Conservation (phyloP, 169 alveolate species). For the Plasmodium malariae region DNA sequence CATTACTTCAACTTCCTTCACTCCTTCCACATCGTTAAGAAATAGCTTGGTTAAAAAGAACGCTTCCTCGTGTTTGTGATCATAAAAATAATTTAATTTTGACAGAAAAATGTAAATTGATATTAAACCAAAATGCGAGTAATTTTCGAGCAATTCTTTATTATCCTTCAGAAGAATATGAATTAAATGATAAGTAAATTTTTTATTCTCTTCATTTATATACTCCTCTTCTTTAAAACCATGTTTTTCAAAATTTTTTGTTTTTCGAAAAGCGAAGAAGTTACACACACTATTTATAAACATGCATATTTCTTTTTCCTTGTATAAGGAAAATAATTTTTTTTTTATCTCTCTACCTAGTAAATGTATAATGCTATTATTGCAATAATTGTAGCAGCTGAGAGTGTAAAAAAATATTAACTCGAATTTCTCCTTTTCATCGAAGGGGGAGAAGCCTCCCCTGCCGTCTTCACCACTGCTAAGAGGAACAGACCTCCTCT, state of each 20-base stretch:
- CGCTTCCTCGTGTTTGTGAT: constrained; percentile 22
- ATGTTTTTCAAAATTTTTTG: constrained; percentile 25
- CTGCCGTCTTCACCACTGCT: neutral
- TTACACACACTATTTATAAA: constrained; percentile 6
- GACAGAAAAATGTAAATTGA: constrained; percentile 46
- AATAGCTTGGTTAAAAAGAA: constrained; percentile 13
- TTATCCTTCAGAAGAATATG: neutral
- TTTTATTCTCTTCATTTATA: constrained; percentile 29
- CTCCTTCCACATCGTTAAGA: neutral
- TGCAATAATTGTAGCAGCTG: constrained; percentile 50
- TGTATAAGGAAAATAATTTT: constrained; percentile 4
- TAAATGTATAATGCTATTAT: constrained; percentile 9
- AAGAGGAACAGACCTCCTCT: neutral
- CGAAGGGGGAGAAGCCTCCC: neutral
- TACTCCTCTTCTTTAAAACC: constrained; percentile 10
- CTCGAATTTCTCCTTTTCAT: constrained; percentile 15
- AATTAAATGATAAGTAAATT: neutral
- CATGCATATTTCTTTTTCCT: constrained; percentile 67
- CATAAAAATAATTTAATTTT: constrained; percentile 30
- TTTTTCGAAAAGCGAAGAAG: constrained; percentile 14
- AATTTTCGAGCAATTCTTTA: neutral
- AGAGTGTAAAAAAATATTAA: constrained; percentile 17
- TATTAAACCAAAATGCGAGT: constrained; percentile 40
- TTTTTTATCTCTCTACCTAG: neutral
- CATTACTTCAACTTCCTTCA: neutral